These are phyloP conservation scores for Ophiocordyceps robertsii DNA, from an alignment of 2,329 filamentous ascomycete species.

Conservation along the genomic window DNA sequence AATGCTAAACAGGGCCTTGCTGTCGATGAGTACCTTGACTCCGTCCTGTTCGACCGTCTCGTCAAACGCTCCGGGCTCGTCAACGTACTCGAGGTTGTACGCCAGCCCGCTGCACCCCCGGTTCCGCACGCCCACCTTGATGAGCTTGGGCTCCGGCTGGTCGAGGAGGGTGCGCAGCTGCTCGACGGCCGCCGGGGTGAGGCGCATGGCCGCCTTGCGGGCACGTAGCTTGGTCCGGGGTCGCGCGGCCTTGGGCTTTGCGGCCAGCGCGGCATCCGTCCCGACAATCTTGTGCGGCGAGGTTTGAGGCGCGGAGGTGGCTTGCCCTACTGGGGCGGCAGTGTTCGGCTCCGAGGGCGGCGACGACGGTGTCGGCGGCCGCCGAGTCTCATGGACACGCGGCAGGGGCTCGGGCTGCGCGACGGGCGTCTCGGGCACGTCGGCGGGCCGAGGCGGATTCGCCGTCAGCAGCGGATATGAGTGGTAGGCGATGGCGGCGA, in stretches of 20 bases:
- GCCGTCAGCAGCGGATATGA: slow-evolving; percentile 34
- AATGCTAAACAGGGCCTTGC: slow-evolving; percentile 94
- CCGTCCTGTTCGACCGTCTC: slow-evolving; percentile 92
- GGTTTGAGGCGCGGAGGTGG: slow-evolving; percentile 1
- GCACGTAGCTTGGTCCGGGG: slow-evolving; percentile 32
- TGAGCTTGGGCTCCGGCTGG: slow-evolving; percentile 80
- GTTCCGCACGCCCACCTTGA: slow-evolving; percentile 88
- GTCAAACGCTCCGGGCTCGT: slow-evolving; percentile 77
- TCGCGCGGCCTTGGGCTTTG: slow-evolving; percentile 43
- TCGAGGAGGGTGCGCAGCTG: slow-evolving; percentile 68
- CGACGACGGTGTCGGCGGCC: slow-evolving; percentile 16
- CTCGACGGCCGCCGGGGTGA: slow-evolving; percentile 67
- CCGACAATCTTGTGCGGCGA: slow-evolving; percentile 32
- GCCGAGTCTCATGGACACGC: slow-evolving; percentile 39
- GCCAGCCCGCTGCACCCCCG: slow-evolving; percentile 86
- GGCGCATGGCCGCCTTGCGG: slow-evolving; percentile 81
- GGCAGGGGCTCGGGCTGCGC: slow-evolving; percentile 30
- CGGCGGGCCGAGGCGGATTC: slow-evolving; percentile 26
- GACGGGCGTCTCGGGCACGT: slow-evolving; percentile 33
- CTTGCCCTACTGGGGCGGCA: slow-evolving; percentile 2
- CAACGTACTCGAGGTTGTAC: slow-evolving; percentile 90
- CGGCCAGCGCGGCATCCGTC: slow-evolving; percentile 36
- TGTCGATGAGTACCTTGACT: slow-evolving; percentile 90
- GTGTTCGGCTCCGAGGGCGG: slow-evolving; percentile 6
- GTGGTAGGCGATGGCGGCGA: slow-evolving; percentile 29